Evolutionary conservation across 768 basidiomycete genomes (phyloP), one percentile per base, ranked within the genome.

Genomic region (Lentinula sp.): DNA sequence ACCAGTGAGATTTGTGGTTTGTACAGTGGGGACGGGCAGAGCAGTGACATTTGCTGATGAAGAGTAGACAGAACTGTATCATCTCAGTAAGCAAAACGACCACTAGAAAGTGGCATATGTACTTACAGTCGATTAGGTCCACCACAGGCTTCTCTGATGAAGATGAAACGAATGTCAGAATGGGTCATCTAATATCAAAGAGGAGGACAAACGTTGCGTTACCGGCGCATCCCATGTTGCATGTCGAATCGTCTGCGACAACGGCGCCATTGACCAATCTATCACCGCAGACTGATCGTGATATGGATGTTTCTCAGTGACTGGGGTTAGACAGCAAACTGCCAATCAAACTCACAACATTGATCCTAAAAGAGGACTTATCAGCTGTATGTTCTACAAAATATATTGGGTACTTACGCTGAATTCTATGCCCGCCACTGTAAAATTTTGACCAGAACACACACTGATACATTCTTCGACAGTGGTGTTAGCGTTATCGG

Each of bases 181-280:
- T 16, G 23, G 6, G n/a, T 41, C 53, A n/a, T 28, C 23, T 9
- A 50, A 0, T 36, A 32, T 13, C 28, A 28, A 18, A 36, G 4
- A 39, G 10, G 10, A 6, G 43, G 0, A 69, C 86, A 66, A 64
- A 88, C 89, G 81, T 77, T 10, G 82, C 42, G 61, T 85, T 86
- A 23, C 91, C 93, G 16, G 79, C 79, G 63, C 93, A 95, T 0
- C 77, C 79, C 87, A 88, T 90, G 69, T 81, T 83, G 68, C 93
- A 95, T 39, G 79, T 78, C 3, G 74, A 70, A 1, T 80, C 79
- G 1, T 75, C 63, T 0, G 79, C 81, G 15, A 66, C 52, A 1
- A 79, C 81, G 1, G 88, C 90, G 9, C 86, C 87, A 35, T 82
- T 77, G 12, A 85, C 74, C 51, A 93, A 74, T 10, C 76, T 72